A percentile compares a stretch with the other conserved stretches of the same genome.
Conservation (phyloP, 176 grass and related monocot genomes). For the Triticum urartu region DNA sequence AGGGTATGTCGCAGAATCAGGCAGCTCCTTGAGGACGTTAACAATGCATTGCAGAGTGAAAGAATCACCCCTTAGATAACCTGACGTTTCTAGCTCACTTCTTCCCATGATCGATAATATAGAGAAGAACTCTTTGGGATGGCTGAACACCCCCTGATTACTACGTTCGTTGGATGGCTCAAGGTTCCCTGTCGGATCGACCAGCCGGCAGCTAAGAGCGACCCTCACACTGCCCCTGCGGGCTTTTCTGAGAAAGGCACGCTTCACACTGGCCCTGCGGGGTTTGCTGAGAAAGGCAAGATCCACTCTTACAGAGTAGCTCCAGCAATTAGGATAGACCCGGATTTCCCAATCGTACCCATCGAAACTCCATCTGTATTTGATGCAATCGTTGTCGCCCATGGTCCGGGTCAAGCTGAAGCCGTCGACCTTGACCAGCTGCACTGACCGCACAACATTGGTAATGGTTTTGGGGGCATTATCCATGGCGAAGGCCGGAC, state of each 20-base stretch:
- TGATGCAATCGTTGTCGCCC: no score
- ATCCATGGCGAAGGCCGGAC: no score
- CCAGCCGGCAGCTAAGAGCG: not conserved
- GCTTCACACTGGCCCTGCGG: no score
- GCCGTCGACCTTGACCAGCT: not conserved
- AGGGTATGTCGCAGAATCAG: no score
- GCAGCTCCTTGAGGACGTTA: not conserved
- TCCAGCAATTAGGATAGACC: not conserved
- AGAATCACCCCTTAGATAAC: not conserved
- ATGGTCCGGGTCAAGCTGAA: not conserved
- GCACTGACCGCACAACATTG: not conserved
- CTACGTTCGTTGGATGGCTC: not conserved
- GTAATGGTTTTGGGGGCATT: not conserved
- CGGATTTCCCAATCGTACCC: not conserved
- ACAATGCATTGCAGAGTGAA: not conserved
- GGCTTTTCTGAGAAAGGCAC: not conserved
- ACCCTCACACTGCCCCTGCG: not conserved
- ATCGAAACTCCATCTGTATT: not conserved
- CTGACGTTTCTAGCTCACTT: not conserved
- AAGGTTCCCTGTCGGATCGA: not conserved
- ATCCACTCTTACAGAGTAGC: not conserved
- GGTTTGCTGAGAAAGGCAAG: not conserved
- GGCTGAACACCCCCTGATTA: accelerated
- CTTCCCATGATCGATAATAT: no score
- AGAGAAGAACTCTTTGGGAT: no score